These are phyloP conservation scores for Tuber borchii DNA, from an alignment of 495 filamentous ascomycete species.

Conservation along the genomic window DNA sequence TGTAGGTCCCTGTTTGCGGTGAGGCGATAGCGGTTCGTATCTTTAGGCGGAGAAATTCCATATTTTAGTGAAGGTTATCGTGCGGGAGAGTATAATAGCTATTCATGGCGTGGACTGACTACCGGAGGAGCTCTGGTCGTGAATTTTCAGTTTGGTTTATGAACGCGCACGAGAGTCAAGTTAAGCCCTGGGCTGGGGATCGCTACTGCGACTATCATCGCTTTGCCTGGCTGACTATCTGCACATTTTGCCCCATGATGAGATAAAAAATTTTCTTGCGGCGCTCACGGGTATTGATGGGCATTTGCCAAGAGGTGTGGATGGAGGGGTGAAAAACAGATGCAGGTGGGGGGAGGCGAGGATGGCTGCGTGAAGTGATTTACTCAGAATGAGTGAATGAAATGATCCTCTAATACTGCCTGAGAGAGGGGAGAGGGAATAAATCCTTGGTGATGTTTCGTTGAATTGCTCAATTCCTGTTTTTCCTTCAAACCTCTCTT, in stretches of 20 bases:
- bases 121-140: not conserved
- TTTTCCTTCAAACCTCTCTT: not conserved
- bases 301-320: constrained; percentile 21
- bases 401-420: not conserved
- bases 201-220: not conserved
- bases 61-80: not conserved
- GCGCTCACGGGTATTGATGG: not conserved
- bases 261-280: constrained; percentile 33
- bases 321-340: constrained; percentile 6
- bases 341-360: not conserved
- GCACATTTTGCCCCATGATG: constrained; percentile 19
- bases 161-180: not conserved
- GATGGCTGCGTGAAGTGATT: not conserved
- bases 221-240: not conserved
- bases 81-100: not conserved
- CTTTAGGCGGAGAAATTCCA: not conserved
- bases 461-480: constrained; percentile 3
- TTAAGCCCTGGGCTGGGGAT: not conserved
- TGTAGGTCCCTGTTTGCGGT: not conserved
- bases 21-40: not conserved
- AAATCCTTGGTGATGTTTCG: constrained; percentile 1
- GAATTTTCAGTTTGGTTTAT: not conserved
- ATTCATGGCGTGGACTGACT: not conserved
- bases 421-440: not conserved
- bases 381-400: not conserved